These are phyloP conservation scores for Trematosphaeria pertusa DNA, from an alignment of 2,329 filamentous ascomycete species.

Conservation along the genomic window DNA sequence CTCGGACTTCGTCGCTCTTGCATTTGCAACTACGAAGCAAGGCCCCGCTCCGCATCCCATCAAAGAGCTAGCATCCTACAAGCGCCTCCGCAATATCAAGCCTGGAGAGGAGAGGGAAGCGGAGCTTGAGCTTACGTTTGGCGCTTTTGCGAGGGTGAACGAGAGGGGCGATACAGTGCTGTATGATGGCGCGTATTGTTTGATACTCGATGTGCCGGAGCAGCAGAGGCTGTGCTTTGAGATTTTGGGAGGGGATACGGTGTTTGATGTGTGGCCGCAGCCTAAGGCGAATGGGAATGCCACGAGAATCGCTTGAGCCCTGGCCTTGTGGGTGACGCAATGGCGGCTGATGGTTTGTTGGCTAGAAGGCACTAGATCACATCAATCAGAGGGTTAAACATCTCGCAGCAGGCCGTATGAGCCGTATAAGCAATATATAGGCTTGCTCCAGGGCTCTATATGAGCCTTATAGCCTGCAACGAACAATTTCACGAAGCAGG, in stretches of 20 bases:
- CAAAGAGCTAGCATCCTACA: slow-evolving; percentile 62
- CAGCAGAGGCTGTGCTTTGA: slow-evolving; percentile 53
- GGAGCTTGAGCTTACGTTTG: slow-evolving; percentile 55
- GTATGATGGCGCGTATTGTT: slow-evolving; percentile 60
- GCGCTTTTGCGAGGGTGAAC: slow-evolving; percentile 58
- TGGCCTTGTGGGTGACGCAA: too few relatives aligned
- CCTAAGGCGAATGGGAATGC: slow-evolving; percentile 11
- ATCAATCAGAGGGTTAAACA: too few relatives aligned
- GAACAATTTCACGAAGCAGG: too few relatives aligned
- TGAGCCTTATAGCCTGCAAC: too few relatives aligned
- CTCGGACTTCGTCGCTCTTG: slow-evolving; percentile 62
- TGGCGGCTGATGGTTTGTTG: too few relatives aligned
- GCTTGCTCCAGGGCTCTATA: too few relatives aligned
- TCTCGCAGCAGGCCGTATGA: too few relatives aligned
- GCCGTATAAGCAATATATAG: too few relatives aligned
- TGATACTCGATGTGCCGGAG: slow-evolving; percentile 35
- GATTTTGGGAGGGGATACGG: slow-evolving; percentile 53
- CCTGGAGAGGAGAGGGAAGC: slow-evolving; percentile 41
- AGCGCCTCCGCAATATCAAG: slow-evolving; percentile 51
- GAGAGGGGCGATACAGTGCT: slow-evolving; percentile 59
- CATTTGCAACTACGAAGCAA: slow-evolving; percentile 58
- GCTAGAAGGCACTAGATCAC: too few relatives aligned
- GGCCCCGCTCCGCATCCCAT: slow-evolving; percentile 59
- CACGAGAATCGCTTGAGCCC: too few relatives aligned
- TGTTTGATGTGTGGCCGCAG: slow-evolving; percentile 50